phyloP scores from a whole-genome alignment of 352 stramenopile genomes.

The Poterioochromonas sp. region DNA sequence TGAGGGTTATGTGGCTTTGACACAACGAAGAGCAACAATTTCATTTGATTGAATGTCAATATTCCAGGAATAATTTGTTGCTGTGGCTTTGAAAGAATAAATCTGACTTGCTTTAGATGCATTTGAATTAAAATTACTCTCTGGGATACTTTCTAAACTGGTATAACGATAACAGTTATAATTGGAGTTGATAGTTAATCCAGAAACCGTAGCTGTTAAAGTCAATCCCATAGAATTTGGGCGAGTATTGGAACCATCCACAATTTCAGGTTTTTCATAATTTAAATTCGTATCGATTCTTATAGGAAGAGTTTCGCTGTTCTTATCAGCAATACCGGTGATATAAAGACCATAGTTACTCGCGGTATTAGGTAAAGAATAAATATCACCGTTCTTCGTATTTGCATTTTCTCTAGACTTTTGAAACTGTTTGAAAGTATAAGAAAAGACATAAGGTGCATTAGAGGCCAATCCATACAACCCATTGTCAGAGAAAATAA shows the following conservation, averaged over 20 bases:
- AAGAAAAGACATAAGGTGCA: not conserved
- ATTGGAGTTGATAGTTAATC: not conserved
- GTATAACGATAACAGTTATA: not conserved
- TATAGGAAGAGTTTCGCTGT: not conserved
- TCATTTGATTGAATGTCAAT: too few species aligned
- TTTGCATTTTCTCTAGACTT: not conserved
- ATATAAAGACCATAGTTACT: not conserved
- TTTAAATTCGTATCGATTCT: not conserved
- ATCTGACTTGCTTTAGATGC: not conserved
- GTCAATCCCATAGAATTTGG: not conserved
- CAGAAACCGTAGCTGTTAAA: not conserved
- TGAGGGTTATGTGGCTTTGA: too few species aligned
- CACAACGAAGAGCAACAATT: too few species aligned
- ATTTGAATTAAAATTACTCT: not conserved
- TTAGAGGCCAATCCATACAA: not conserved
- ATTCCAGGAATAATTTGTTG: too few species aligned
- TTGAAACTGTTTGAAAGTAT: not conserved
- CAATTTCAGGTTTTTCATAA: not conserved
- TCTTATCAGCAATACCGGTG: not conserved
- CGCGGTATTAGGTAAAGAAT: not conserved
- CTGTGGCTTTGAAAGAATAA: too few species aligned
- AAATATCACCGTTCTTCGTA: not conserved
- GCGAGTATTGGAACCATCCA: not conserved
- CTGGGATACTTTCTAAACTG: not conserved
- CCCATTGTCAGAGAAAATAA: not conserved